Evolutionary conservation across 805 yeast genomes (phyloP), one percentile per base, ranked within the genome.

Genomic region (Teunomyces barrocoloradensis): DNA sequence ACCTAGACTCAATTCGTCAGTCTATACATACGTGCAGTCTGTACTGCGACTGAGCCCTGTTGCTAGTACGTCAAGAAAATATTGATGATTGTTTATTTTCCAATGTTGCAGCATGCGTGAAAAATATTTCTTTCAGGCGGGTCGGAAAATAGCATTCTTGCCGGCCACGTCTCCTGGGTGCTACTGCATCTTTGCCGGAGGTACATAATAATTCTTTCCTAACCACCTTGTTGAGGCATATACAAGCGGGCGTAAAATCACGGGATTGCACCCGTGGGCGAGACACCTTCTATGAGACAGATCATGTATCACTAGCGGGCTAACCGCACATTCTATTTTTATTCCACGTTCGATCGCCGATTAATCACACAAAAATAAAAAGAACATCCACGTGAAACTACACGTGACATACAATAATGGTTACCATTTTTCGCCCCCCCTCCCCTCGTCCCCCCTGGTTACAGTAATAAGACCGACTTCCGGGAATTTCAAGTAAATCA

Each of bases 1-100:
- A 35, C 38, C 38, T 35, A 35, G 38, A 37, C 20, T 37, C 28
- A 27, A 37, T 21, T 37, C 25, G 29, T 35, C 38, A 18, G 27
- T 17, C 27, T 35, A 6, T 20, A 21, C 15, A 12, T 37, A 20
- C 29, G 23, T 12, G 29, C 9, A n/a, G 20, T 3, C 9, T 6
- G 34, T 13, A 34, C 5, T 18, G 21, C 13, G 6, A n/a, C 12
- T 5, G 40, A 35, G 38, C 38, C 38, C 40, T 20, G 29, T 12
- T n/a, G 9, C 6, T 21, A 6, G 13, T 6, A 4, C n/a, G 13
- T 4, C 15, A 12, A 37, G n/a, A 37, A 21, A 37, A 37, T 37
- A 37, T n/a, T 9, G 13, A n/a, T 37, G 21, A 34, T 34, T 34
- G 27, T 32, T 32, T 32, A 21, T 13, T 32, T 13, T 3, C 15